Evolutionary conservation across 495 filamentous ascomycete genomes (phyloP), one percentile per base, ranked within the genome.

Genomic region (Trichoderma parareesei): DNA sequence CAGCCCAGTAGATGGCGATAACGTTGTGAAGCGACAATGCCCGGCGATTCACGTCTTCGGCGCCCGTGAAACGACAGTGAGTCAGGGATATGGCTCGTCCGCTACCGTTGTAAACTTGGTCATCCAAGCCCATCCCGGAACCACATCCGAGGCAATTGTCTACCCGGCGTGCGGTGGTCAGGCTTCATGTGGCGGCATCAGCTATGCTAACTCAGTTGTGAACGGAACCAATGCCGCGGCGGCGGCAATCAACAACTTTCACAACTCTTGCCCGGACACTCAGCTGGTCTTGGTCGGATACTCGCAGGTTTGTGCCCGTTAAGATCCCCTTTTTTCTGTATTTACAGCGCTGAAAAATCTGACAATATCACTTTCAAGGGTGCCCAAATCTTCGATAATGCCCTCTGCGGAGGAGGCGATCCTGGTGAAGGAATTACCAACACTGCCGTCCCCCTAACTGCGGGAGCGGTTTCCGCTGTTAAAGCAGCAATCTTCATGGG

Each of bases 401-500:
- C 82, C 35, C 69, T 87, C 18, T 87, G 85, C 69, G 86, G 85
- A 41, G 86, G 84, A 33, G 60, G 60, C 20, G 60, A 62, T 38
- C 38, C 60, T 41, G n/a, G n/a, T 27, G 60, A 41, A 38, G 60
- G 60, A 38, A 16, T n/a, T 27, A 27, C 37, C 38, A 44, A 62
- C 40, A 74, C 74, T 35, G 81, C 80, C 62, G 79, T 73, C 2
- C 76, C 80, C 0, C 75, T 83, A 27, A 74, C 67, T 18, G 71
- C 82, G 41, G 71, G 72, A 5, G 71, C 75, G 0, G 67, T 78
- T 8, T 72, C 71, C 44, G 77, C 75, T 70, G 75, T 85, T 66
- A 87, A 86, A 71, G 86, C 80, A 5, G 83, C 77, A 40, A 88
- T 88, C 69, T 82, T 85, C 69, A 84, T 86, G 83, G 85, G 85